A percentile compares a stretch with the other conserved stretches of the same genome.
These are phyloP conservation scores for Coemansia sp. DNA, from an alignment of 192 early-diverging fungal species.

Conservation along the genomic window DNA sequence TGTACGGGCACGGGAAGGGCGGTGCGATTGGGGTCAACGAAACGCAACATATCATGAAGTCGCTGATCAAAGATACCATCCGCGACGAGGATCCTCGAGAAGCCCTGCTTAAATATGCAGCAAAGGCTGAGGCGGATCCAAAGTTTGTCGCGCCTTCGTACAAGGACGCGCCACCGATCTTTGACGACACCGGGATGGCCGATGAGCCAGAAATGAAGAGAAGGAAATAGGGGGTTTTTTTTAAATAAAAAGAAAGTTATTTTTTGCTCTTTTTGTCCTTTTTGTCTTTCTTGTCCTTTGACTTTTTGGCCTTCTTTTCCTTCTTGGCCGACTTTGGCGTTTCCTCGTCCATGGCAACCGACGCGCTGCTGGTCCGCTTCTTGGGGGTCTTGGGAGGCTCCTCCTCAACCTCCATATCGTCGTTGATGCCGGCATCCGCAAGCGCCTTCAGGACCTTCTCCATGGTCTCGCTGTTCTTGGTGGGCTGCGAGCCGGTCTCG, in stretches of 20 bases:
- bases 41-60: slow-evolving; percentile 84
- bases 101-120: slow-evolving; percentile 85
- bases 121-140: slow-evolving; percentile 74
- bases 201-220: slow-evolving; percentile 38
- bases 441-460: slow-evolving; percentile 70
- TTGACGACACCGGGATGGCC: slow-evolving; percentile 44
- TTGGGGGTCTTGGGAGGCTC: slow-evolving; percentile 21
- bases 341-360: slow-evolving; percentile 38
- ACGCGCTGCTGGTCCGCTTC: slow-evolving; percentile 49
- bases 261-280: slow-evolving; percentile 53
- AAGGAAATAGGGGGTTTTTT: slow-evolving; percentile 17
- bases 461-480: slow-evolving; percentile 95
- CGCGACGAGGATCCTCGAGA: slow-evolving; percentile 91
- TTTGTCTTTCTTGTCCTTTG: slow-evolving; percentile 61
- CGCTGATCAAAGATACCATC: slow-evolving; percentile 66
- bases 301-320: slow-evolving; percentile 56
- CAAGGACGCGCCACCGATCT: slow-evolving; percentile 63
- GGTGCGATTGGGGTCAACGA: slow-evolving; percentile 81
- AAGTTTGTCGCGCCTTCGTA: slow-evolving; percentile 86
- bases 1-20: slow-evolving; percentile 77
- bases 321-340: slow-evolving; percentile 53
- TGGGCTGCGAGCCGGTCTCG: slow-evolving; percentile 79
- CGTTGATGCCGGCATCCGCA: slow-evolving; percentile 62
- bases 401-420: slow-evolving; percentile 20
- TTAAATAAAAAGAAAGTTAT: background rate